A percentile compares a stretch with the other conserved stretches of the same genome.
These are phyloP conservation scores for Chloranthus sessilifolius DNA, from an alignment of 164 flowering plant species.

Conservation along the genomic window DNA sequence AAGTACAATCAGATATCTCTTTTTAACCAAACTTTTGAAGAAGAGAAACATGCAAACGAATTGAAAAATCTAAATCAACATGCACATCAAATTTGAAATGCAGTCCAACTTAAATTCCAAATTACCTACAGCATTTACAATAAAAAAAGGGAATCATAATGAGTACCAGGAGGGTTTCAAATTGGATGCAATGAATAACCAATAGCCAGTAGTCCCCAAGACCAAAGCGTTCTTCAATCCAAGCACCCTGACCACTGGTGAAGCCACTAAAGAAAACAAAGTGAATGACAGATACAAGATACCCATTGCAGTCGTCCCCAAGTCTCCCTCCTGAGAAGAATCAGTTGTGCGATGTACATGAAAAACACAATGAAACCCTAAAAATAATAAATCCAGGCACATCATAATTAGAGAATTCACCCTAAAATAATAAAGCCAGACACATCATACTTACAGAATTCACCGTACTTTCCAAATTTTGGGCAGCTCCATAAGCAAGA, in stretches of 20 bases:
- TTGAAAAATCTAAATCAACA: no score
- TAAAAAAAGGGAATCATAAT: background rate
- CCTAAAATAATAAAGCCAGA: no score
- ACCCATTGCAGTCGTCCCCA: constrained; percentile 85
- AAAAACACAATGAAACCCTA: no score
- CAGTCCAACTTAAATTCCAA: no score
- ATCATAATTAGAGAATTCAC: no score
- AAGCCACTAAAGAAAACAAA: constrained; percentile 71
- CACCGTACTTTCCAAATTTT: constrained; percentile 77
- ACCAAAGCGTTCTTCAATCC: constrained; percentile 80
- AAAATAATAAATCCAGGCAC: no score
- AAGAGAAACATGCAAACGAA: no score
- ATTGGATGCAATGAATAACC: constrained; percentile 90
- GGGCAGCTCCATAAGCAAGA: constrained; percentile 88
- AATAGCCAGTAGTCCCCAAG: constrained; percentile 90
- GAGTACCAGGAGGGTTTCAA: constrained; percentile 72
- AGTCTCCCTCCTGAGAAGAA: constrained; percentile 43
- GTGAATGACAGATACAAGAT: constrained; percentile 83
- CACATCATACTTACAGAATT: constrained; percentile 49
- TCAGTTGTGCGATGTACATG: no score
- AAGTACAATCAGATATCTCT: no score
- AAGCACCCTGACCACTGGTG: constrained; percentile 58
- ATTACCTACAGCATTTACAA: background rate
- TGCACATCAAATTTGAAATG: no score
- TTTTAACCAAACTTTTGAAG: no score